A percentile compares a stretch with the other conserved stretches of the same genome.
These are phyloP conservation scores for Kwoniella newhampshirensis DNA, from an alignment of 768 basidiomycete species.

Conservation along the genomic window DNA sequence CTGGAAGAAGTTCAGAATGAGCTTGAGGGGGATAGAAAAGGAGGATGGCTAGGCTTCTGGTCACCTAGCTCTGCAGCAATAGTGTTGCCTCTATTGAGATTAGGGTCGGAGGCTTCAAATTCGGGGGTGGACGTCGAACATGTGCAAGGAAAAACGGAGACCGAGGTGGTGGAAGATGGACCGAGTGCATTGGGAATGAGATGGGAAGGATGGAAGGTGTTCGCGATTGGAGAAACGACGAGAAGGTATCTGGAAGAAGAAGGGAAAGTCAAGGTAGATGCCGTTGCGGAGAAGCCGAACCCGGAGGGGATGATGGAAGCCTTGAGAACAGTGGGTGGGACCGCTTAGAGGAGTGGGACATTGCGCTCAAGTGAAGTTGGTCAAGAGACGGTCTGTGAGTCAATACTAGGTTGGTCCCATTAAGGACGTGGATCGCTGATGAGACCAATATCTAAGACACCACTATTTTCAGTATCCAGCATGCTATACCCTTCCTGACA, in stretches of 20 bases:
- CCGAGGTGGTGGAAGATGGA: too few relatives aligned
- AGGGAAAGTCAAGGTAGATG: slow-evolving; percentile 9
- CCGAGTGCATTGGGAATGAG: neutral
- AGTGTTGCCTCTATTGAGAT: neutral
- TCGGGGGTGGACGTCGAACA: neutral
- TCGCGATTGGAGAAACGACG: slow-evolving; percentile 17
- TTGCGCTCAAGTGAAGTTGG: too few relatives aligned
- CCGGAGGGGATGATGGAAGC: slow-evolving; percentile 8
- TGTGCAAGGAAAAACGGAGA: neutral
- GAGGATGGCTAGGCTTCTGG: slow-evolving; percentile 19
- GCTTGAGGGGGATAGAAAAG: neutral
- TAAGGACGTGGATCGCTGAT: too few relatives aligned
- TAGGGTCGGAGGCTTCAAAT: neutral
- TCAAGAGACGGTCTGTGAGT: too few relatives aligned
- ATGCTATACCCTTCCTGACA: too few relatives aligned
- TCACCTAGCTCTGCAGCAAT: slow-evolving; percentile 13
- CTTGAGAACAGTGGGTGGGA: neutral
- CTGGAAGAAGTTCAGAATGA: neutral
- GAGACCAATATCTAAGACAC: too few relatives aligned
- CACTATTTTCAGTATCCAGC: too few relatives aligned
- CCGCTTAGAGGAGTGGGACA: too few relatives aligned
- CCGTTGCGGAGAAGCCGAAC: slow-evolving; percentile 14
- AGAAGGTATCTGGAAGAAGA: slow-evolving; percentile 12
- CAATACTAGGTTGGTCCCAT: too few relatives aligned
- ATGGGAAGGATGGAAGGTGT: slow-evolving; percentile 17